Evolutionary conservation across 352 stramenopile species (phyloP), one percentile per base, ranked within the genome.

Genomic region (Phytophthora macrochlamydospora): DNA sequence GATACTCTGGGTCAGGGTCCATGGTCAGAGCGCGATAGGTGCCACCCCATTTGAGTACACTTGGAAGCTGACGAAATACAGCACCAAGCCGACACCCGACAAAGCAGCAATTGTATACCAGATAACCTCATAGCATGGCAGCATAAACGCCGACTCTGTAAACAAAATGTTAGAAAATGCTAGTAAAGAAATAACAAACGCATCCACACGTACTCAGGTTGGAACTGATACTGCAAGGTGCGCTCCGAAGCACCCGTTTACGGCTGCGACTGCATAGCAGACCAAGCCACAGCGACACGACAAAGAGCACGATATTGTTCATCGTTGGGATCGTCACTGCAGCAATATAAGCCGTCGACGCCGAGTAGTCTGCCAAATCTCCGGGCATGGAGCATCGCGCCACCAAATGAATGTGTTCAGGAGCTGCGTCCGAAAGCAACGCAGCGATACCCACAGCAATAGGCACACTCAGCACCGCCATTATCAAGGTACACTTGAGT

Each of bases 51-150:
- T 77, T 8, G 51, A 56, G 12, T 75, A 74, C 13, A 65, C 58
- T 30, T 79, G 65, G 58, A 83, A 92, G 46, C 84, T 94, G 50
- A 75, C 57, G 1, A 65, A 59, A 14, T 85, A 90, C 6, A 93
- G 56, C 4, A 85, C 59, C 24, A 93, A 59, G 1, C 83, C 85
- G 50, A 73, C 54, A 24, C 74, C 50, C 9, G 83, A 85, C 5
- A 96, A 56, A 0, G 78, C 64, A 4, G 78, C 74, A 51, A 96
- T 90, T 8, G 71, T 90, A 65, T 96, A 96, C 88, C 85, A 96
- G 18, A 96, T 88, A 28, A 78, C 64, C 65, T 93, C 88, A 46
- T 93, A 96, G 57, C 88, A 94, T 6, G 88, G 88, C n/a, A 96
- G 68, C 83, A 96, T 93, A 58, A 96, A 96, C 2, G 81, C 84